A percentile compares a stretch with the other conserved stretches of the same genome.
These are phyloP conservation scores for Fraxinus excelsior DNA, from an alignment of 257 asterid species.

Conservation along the genomic window DNA sequence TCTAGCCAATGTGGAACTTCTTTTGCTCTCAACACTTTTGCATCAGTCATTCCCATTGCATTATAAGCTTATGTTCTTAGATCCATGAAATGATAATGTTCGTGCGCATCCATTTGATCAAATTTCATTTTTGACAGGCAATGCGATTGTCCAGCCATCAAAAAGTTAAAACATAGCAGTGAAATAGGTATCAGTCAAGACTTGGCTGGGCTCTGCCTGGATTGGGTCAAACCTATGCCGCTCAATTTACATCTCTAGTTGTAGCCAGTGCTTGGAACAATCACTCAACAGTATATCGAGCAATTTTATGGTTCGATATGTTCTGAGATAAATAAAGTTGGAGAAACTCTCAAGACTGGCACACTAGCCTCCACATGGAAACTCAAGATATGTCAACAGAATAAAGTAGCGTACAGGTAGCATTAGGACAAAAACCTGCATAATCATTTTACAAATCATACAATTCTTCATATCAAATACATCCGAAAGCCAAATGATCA, in stretches of 20 bases:
- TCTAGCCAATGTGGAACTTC: too few relatives aligned
- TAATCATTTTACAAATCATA: constrained; percentile 1
- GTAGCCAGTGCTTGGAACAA: too few relatives aligned
- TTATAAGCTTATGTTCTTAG: neutral
- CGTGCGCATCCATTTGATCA: too few relatives aligned
- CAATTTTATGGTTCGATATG: neutral
- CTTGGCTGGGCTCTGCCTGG: too few relatives aligned
- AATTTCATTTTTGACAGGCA: too few relatives aligned
- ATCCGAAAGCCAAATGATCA: constrained; percentile 15
- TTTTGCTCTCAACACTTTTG: too few relatives aligned
- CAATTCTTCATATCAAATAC: constrained; percentile 1
- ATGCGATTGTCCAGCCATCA: too few relatives aligned
- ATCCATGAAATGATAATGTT: neutral
- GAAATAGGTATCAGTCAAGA: too few relatives aligned
- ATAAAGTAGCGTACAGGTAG: neutral
- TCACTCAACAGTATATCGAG: too few relatives aligned
- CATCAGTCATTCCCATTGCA: neutral
- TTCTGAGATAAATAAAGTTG: neutral
- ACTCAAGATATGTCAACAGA: neutral
- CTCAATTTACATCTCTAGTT: too few relatives aligned
- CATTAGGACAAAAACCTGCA: constrained; percentile 15
- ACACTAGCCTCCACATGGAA: neutral
- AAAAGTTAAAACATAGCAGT: too few relatives aligned
- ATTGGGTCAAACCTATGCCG: too few relatives aligned
- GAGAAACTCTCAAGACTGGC: neutral